A percentile compares a stretch with the other conserved stretches of the same genome.
These are phyloP conservation scores for Nematodospora valgi DNA, from an alignment of 805 yeast species.

Conservation along the genomic window DNA sequence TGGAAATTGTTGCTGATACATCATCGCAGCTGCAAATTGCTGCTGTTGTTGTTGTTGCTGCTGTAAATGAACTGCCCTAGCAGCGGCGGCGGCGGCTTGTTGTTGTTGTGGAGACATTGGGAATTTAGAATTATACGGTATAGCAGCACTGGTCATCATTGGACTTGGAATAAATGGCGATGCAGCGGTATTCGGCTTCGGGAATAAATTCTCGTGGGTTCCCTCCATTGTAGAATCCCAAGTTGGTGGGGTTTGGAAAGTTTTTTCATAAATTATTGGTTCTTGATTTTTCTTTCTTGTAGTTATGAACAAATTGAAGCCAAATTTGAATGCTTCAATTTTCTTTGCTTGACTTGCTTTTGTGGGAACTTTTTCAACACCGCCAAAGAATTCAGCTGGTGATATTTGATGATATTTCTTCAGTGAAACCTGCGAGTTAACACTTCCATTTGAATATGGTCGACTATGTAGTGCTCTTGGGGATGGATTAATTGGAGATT, in stretches of 20 bases:
- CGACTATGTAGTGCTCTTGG: constrained; percentile 32
- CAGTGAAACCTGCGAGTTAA: constrained; percentile 10
- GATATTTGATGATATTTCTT: constrained; percentile 37
- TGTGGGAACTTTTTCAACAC: constrained; percentile 36
- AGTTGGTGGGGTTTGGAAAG: constrained; percentile 74
- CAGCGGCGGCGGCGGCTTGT: constrained; percentile 16
- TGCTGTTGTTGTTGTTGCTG: constrained; percentile 36
- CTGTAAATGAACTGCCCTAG: constrained; percentile 30
- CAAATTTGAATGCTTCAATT: constrained; percentile 32
- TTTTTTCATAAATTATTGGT: constrained; percentile 47
- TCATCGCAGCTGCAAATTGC: constrained; percentile 40
- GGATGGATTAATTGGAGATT: constrained; percentile 27
- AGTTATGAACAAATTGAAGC: constrained; percentile 53
- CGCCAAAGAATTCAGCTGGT: constrained; percentile 42
- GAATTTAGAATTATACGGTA: constrained; percentile 17
- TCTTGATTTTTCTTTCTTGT: constrained; percentile 32
- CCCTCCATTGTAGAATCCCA: constrained; percentile 64
- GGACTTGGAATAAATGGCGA: constrained; percentile 23
- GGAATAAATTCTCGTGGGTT: constrained; percentile 51
- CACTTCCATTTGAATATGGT: constrained; percentile 22
- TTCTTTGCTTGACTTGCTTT: constrained; percentile 32
- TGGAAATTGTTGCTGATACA: constrained; percentile 31
- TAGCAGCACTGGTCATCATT: constrained; percentile 21
- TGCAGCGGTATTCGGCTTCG: constrained; percentile 23
- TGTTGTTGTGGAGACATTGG: constrained; percentile 27